Conservation (phyloP, 2,329 filamentous ascomycete species). For the Teratosphaeria zuluensis region DNA sequence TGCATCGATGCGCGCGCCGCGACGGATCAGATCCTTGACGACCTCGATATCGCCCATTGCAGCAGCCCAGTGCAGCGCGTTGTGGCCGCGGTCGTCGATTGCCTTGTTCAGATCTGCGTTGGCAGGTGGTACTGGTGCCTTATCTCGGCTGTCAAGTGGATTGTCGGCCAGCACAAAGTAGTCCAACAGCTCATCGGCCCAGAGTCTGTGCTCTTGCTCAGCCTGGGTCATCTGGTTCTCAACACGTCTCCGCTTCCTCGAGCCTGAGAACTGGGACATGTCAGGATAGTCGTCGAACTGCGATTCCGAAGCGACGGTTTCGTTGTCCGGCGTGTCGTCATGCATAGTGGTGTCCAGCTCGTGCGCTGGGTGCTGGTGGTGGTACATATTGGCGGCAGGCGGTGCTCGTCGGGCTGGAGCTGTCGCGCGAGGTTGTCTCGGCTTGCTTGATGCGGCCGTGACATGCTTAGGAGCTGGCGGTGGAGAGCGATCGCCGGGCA, state of each 20-base stretch:
- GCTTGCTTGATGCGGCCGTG: slow-evolving; percentile 59
- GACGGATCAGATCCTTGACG: slow-evolving; percentile 74
- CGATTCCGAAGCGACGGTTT: slow-evolving; percentile 73
- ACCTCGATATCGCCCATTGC: slow-evolving; percentile 95
- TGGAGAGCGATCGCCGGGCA: slow-evolving; percentile 74
- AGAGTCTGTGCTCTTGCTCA: slow-evolving; percentile 79
- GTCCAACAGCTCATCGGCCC: slow-evolving; percentile 86
- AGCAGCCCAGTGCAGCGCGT: slow-evolving; percentile 91
- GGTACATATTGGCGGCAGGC: background rate
- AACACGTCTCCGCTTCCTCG: slow-evolving; percentile 70
- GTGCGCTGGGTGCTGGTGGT: slow-evolving; percentile 17
- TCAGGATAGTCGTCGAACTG: slow-evolving; percentile 77
- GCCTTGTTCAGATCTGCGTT: slow-evolving; percentile 82
- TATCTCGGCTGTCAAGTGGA: slow-evolving; percentile 51
- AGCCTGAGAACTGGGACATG: slow-evolving; percentile 51
- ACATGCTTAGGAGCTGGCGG: slow-evolving; percentile 90
- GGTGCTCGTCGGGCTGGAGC: slow-evolving; percentile 22
- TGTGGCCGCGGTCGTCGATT: slow-evolving; percentile 91
- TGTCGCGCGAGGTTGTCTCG: slow-evolving; percentile 56
- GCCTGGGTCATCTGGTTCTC: slow-evolving; percentile 47
- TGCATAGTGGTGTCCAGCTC: slow-evolving; percentile 18
- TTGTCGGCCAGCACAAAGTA: slow-evolving; percentile 68
- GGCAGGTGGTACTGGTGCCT: slow-evolving; percentile 66
- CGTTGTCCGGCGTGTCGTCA: slow-evolving; percentile 74
- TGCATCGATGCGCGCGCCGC: slow-evolving; percentile 64